Conservation (phyloP, 345 rosid species). For the Populus euphratica region DNA sequence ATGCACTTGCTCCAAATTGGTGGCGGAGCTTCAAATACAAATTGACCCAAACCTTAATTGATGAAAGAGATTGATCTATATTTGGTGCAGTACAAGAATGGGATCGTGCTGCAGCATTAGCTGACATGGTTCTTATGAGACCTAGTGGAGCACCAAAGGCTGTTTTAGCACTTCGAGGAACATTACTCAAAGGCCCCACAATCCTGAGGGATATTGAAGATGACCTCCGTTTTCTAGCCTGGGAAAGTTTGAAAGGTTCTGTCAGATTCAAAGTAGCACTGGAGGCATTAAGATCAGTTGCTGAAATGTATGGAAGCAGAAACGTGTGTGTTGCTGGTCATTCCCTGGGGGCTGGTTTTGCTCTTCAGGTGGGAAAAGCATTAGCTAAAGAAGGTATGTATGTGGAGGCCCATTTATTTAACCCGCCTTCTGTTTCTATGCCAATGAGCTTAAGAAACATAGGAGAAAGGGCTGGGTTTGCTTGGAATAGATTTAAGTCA, state of each 20-base stretch:
- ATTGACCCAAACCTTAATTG: constrained; percentile 58
- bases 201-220: constrained; percentile 81
- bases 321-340: constrained; percentile 86
- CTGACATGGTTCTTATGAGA: constrained; percentile 71
- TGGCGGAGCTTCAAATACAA: constrained; percentile 92
- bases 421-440: constrained; percentile 83
- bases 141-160: constrained; percentile 94
- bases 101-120: constrained; percentile 81
- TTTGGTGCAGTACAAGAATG: constrained; percentile 90
- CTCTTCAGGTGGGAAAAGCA: constrained; percentile 92
- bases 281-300: constrained; percentile 57
- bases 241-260: constrained; percentile 95
- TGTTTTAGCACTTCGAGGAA: constrained; percentile 76
- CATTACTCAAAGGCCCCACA: constrained; percentile 74
- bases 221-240: constrained; percentile 90
- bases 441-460: constrained; percentile 91
- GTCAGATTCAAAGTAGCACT: constrained; percentile 71
- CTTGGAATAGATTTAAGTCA: constrained; percentile 73
- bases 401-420: constrained; percentile 89
- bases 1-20: constrained; percentile 89
- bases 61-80: constrained; percentile 79
- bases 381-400: constrained; percentile 75
- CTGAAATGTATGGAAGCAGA: constrained; percentile 69
- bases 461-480: constrained; percentile 71
- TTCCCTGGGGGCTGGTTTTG: constrained; percentile 94